These are phyloP conservation scores for Cladophialophora yegresii DNA, from an alignment of 2,329 filamentous ascomycete species.

Conservation along the genomic window DNA sequence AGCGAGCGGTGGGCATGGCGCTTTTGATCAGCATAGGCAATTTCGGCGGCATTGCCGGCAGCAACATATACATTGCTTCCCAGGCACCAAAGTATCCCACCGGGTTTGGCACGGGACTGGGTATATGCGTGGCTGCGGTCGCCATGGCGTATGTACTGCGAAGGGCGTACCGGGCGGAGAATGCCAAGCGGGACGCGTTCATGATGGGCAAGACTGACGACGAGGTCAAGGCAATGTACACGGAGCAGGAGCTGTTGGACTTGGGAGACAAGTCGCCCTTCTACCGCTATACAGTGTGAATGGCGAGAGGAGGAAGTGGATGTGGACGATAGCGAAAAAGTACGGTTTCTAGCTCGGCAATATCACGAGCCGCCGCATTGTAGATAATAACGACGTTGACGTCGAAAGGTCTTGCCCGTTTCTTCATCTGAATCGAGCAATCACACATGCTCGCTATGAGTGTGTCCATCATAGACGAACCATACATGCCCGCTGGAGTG, in stretches of 20 bases:
- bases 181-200: constrained; percentile 38
- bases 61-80: constrained; percentile 45
- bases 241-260: constrained; percentile 37
- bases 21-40: constrained; percentile 66
- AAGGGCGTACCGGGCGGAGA: constrained; percentile 37
- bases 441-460: too few relatives aligned
- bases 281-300: constrained; percentile 41
- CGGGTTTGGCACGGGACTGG: constrained; percentile 44
- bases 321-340: background rate
- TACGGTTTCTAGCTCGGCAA: background rate
- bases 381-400: background rate
- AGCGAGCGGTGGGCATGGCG: constrained; percentile 67
- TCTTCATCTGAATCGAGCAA: too few relatives aligned
- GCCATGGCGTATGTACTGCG: constrained; percentile 40
- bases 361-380: background rate
- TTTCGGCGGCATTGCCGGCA: constrained; percentile 53
- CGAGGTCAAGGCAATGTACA: constrained; percentile 35
- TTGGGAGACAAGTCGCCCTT: constrained; percentile 42
- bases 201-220: constrained; percentile 31
- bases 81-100: constrained; percentile 43
- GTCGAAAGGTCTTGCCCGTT: too few relatives aligned
- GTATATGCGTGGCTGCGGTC: constrained; percentile 40
- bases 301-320: background rate
- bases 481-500: too few relatives aligned
- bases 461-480: too few relatives aligned